Evolutionary conservation across 768 basidiomycete species (phyloP), one percentile per base, ranked within the genome.

Genomic region (Leccinum boreale): DNA sequence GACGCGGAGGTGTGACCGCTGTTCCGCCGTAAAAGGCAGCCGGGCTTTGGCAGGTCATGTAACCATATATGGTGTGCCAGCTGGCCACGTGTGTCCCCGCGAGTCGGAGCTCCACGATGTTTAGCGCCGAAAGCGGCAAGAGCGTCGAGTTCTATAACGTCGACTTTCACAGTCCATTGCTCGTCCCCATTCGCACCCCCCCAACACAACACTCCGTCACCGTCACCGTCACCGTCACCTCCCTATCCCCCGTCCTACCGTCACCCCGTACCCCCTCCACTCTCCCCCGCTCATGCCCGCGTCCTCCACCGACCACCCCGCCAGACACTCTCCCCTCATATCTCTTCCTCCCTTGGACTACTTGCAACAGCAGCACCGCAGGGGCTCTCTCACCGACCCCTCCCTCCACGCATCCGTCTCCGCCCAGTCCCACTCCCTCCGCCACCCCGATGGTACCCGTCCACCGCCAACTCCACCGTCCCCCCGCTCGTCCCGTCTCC

Each of bases 311-410:
- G 73, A 52, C 57, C 67, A 58, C 56, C 74, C 23, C 24, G 7
- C 12, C 23, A 75, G 80, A 63, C 81, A 77, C 62, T 81, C 82
- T 33, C 81, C 85, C 17, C 75, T 81, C 49, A 77, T 83, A 4
- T 81, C 87, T 54, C 81, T 92, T 29, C 85, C 87, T 3, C 89
- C 90, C 9, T 84, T 92, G 65, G 86, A 90, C 69, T 85, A 81
- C 69, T 80, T 91, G 24, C 89, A 90, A 3, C 35, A 35, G 70
- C 89, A 81, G 55, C 90, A 91, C 67, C 83, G 90, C n/a, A 76
- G 89, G 57, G 89, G 89, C 58, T 92, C 91, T 2, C 87, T 90
- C 68, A 90, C 90, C 8, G 91, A 92, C 77, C 90, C 90, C 3
- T 85, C 86, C 44, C 79, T 91, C 51, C 88, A 90, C 73, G 85